A percentile compares a stretch with the other conserved stretches of the same genome.
phyloP scores from a whole-genome alignment of 805 yeast species.

The Cyberlindnera maclurae region DNA sequence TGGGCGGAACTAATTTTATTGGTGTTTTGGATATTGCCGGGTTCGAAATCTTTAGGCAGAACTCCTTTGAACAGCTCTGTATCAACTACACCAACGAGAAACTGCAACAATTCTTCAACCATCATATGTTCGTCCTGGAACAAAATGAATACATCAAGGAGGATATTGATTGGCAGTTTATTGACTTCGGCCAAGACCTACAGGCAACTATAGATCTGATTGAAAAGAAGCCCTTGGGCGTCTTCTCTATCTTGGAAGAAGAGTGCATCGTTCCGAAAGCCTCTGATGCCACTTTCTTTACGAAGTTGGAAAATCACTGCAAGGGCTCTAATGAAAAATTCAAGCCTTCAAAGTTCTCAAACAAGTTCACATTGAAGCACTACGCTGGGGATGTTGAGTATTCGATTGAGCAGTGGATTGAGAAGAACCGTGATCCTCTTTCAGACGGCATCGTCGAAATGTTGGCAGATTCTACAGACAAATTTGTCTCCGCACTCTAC shows the following conservation, averaged over 20 bases:
- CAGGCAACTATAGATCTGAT: constrained; percentile 92
- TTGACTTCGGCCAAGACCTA: constrained; percentile 91
- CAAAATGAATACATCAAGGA: constrained; percentile 93
- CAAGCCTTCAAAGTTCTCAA: constrained; percentile 62
- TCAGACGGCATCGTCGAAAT: constrained; percentile 65
- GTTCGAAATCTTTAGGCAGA: constrained; percentile 88
- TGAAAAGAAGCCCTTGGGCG: constrained; percentile 73
- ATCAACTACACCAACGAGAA: constrained; percentile 97
- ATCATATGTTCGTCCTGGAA: constrained; percentile 94
- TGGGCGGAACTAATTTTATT: constrained; percentile 53
- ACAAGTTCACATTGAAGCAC: constrained; percentile 80
- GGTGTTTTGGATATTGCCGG: constrained; percentile 98
- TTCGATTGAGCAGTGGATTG: constrained; percentile 85
- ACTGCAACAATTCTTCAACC: constrained; percentile 95
- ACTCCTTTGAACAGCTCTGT: constrained; percentile 95
- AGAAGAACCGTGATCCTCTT: constrained; percentile 90
- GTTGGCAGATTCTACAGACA: constrained; percentile 48
- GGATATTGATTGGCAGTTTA: constrained; percentile 92
- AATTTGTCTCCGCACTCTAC: constrained; percentile 52
- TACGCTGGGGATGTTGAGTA: constrained; percentile 98
- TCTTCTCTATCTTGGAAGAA: constrained; percentile 83
- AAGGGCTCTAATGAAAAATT: constrained; percentile 48
- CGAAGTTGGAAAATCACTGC: constrained; percentile 66
- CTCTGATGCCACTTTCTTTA: constrained; percentile 73
- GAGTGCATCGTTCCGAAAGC: constrained; percentile 94